These are phyloP conservation scores for Physcomitrium patens DNA, from an alignment of 225 moss, liverwort and hornwort species.

Conservation along the genomic window DNA sequence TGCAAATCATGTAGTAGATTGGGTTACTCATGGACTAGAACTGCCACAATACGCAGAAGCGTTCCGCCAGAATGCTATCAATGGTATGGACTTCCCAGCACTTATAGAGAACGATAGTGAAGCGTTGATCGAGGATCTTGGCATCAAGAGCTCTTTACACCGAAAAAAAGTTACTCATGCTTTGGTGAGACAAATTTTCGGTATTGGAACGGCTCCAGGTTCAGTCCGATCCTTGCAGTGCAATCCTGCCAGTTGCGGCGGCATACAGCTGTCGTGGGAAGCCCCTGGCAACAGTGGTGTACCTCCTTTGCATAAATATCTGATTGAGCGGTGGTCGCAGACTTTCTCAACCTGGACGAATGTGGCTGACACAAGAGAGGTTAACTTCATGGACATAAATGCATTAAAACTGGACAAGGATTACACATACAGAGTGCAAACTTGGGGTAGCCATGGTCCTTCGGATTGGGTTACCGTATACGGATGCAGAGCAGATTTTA, in stretches of 20 bases:
- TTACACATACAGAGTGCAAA: conserved; percentile 33
- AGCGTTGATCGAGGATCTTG: conserved; percentile 33
- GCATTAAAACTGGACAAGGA: conserved; percentile 18
- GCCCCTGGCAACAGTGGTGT: conserved; percentile 14
- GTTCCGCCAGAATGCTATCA: conserved; percentile 34
- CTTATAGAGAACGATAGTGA: conserved; percentile 31
- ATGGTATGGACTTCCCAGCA: conserved; percentile 34
- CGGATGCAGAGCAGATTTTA: conserved; percentile 20
- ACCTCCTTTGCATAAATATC: conserved; percentile 32
- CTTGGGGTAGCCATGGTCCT: conserved; percentile 37
- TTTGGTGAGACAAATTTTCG: conserved; percentile 30
- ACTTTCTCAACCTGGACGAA: conserved; percentile 29
- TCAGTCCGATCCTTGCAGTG: conserved; percentile 15
- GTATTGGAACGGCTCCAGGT: conserved; percentile 25
- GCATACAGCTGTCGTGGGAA: conserved; percentile 30
- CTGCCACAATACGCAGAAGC: conserved; percentile 33
- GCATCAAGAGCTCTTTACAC: conserved; percentile 25
- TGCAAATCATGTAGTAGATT: conserved; percentile 29
- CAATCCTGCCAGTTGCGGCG: conserved; percentile 19
- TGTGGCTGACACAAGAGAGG: conserved; percentile 28
- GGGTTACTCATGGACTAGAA: conserved; percentile 36
- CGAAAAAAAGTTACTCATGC: conserved; percentile 30
- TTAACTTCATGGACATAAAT: conserved; percentile 17
- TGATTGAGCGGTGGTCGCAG: conserved; percentile 32
- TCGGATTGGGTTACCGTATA: conserved; percentile 25